A percentile compares a stretch with the other conserved stretches of the same genome.
Evolutionary conservation across 192 early-diverging fungal species (phyloP).

Genomic region (Backusella psychrophila): DNA sequence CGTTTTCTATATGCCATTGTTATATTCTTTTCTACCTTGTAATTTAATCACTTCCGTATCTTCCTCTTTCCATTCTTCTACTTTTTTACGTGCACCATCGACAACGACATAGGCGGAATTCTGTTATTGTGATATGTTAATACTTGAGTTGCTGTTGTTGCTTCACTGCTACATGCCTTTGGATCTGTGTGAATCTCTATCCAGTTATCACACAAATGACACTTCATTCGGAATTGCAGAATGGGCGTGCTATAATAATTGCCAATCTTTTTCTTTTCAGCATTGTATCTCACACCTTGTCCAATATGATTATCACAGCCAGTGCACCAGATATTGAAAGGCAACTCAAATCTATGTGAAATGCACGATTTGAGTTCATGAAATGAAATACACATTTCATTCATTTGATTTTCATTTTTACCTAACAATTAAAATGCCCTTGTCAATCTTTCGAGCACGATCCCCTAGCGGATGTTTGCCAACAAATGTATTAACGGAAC

Average conservation of each 20-base stretch:
- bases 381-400: not conserved
- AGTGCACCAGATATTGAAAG: constrained; percentile 88
- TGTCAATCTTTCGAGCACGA: constrained; percentile 82
- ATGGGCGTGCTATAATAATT: constrained; percentile 87
- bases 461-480: constrained; percentile 89
- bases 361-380: not conserved
- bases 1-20: constrained; percentile 11
- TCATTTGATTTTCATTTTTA: constrained; percentile 15
- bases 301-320: constrained; percentile 85
- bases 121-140: constrained; percentile 28
- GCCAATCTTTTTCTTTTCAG: constrained; percentile 91
- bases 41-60: constrained; percentile 66
- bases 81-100: constrained; percentile 71
- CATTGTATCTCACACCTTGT: constrained; percentile 91
- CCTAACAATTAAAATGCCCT: constrained; percentile 87
- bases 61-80: constrained; percentile 69
- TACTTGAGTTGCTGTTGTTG: not conserved
- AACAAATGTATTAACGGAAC: constrained; percentile 82
- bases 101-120: constrained; percentile 66
- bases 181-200: constrained; percentile 96
- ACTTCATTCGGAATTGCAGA: constrained; percentile 91
- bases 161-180: constrained; percentile 51
- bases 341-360: constrained; percentile 73
- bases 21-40: constrained; percentile 38
- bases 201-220: constrained; percentile 81